phyloP scores from a whole-genome alignment of 1,284 basidiomycete genomes.

The Cutaneotrichosporon cyanovorans region DNA sequence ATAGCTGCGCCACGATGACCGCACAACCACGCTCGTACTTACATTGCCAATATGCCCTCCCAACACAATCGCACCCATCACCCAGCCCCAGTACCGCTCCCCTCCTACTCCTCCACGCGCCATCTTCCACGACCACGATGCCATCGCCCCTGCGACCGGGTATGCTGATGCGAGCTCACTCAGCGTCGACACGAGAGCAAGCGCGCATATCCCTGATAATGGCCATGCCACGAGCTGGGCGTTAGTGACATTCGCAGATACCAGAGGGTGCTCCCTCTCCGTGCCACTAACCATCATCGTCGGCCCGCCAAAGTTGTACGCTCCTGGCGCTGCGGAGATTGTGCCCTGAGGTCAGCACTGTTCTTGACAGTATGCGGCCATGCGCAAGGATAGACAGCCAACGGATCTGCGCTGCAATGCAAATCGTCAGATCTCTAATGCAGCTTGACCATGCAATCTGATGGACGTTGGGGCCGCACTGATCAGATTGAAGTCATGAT shows the following conservation, averaged over 20 bases:
- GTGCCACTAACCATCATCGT: conserved; percentile 34
- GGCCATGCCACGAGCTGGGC: conserved; percentile 43
- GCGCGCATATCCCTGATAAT: conserved; percentile 31
- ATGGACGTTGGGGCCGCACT: too few relatives aligned
- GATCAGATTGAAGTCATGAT: too few relatives aligned
- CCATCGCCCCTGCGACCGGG: conserved; percentile 45
- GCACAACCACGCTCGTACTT: too few relatives aligned
- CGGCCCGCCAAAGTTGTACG: conserved; percentile 43
- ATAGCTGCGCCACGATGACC: too few relatives aligned
- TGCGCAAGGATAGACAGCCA: too few relatives aligned
- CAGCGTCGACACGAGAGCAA: conserved; percentile 35
- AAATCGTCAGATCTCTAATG: too few relatives aligned
- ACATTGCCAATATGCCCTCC: conserved; percentile 43
- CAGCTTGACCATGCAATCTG: too few relatives aligned
- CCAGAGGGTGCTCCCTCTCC: too few relatives aligned
- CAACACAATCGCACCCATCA: conserved; percentile 40
- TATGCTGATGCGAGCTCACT: conserved; percentile 43
- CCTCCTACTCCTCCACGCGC: conserved; percentile 39
- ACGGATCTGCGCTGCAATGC: too few relatives aligned
- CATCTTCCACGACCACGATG: conserved; percentile 44
- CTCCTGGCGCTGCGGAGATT: conserved; percentile 37
- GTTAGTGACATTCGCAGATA: neutral
- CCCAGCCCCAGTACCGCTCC: conserved; percentile 44
- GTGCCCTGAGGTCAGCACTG: conserved; percentile 28
- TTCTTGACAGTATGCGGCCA: too few relatives aligned